Percentiles rank a stretch among this genome's conserved stretches.
These are phyloP conservation scores for Prunella vulgaris DNA, from an alignment of 257 asterid genomes.

Conservation along the genomic window DNA sequence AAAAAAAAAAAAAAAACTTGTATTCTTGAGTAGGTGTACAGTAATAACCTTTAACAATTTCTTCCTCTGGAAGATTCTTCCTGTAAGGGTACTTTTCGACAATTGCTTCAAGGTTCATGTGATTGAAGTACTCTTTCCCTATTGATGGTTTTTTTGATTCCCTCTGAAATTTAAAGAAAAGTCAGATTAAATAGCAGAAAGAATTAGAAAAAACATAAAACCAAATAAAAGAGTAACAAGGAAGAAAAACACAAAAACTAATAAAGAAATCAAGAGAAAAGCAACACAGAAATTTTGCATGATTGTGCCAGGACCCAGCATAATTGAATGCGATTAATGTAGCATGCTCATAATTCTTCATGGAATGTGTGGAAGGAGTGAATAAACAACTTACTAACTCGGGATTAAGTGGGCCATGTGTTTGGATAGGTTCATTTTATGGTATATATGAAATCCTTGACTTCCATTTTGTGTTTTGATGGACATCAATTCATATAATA, in stretches of 20 bases:
- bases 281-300: slow-evolving; percentile 4
- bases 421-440: background rate
- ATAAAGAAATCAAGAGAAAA: slow-evolving; percentile 8
- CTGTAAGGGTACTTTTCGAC: slow-evolving; percentile 79
- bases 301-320: slow-evolving; percentile 15
- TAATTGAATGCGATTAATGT: slow-evolving; percentile 3
- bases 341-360: slow-evolving; percentile 3
- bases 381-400: slow-evolving; percentile 9
- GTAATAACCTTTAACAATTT: slow-evolving; percentile 62
- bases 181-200: slow-evolving; percentile 18
- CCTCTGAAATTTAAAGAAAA: slow-evolving; percentile 50
- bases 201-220: background rate
- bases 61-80: slow-evolving; percentile 74
- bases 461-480: background rate
- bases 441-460: background rate
- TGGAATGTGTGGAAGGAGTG: slow-evolving; percentile 5
- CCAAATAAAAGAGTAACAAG: background rate
- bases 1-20: background rate
- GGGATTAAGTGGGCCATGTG: background rate
- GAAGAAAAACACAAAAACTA: background rate
- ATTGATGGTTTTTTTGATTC: slow-evolving; percentile 76
- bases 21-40: slow-evolving; percentile 11
- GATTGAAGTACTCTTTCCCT: slow-evolving; percentile 93
- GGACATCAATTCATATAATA: background rate
- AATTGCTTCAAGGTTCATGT: slow-evolving; percentile 83